These are phyloP conservation scores for Botrytis medusae DNA, from an alignment of 2,329 filamentous ascomycete species.

Conservation along the genomic window DNA sequence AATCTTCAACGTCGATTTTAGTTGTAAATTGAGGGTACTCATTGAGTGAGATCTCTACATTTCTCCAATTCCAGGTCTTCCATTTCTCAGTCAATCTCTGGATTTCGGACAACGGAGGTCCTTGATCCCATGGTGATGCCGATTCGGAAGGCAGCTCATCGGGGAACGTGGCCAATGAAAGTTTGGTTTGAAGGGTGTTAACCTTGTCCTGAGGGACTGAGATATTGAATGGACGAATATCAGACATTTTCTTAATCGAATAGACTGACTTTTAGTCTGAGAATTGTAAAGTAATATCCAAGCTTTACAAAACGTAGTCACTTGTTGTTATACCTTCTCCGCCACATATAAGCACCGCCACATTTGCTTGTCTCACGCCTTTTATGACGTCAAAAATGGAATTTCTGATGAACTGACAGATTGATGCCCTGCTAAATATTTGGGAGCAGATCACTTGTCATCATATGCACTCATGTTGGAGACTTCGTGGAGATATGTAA, in stretches of 20 bases:
- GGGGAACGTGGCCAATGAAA: background rate
- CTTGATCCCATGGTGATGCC: background rate
- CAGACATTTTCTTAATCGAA: background rate
- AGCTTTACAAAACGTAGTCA: background rate
- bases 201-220: background rate
- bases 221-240: background rate
- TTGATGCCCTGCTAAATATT: background rate
- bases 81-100: constrained; percentile 1
- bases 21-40: constrained; percentile 36
- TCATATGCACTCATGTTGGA: background rate
- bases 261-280: background rate
- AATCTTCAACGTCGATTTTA: constrained; percentile 54
- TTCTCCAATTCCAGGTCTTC: constrained; percentile 3
- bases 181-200: background rate
- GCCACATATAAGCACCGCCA: background rate
- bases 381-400: background rate
- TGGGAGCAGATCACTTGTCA: background rate
- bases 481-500: background rate
- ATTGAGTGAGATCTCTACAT: constrained; percentile 30
- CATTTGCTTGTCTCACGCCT: background rate
- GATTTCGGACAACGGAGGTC: constrained; percentile 10
- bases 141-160: background rate
- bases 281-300: background rate
- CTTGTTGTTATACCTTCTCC: background rate
- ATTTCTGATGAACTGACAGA: background rate